Percentiles rank a stretch among this genome's conserved stretches.
phyloP scores from a whole-genome alignment of 1,284 basidiomycete genomes.

The Ustilago tritici region DNA sequence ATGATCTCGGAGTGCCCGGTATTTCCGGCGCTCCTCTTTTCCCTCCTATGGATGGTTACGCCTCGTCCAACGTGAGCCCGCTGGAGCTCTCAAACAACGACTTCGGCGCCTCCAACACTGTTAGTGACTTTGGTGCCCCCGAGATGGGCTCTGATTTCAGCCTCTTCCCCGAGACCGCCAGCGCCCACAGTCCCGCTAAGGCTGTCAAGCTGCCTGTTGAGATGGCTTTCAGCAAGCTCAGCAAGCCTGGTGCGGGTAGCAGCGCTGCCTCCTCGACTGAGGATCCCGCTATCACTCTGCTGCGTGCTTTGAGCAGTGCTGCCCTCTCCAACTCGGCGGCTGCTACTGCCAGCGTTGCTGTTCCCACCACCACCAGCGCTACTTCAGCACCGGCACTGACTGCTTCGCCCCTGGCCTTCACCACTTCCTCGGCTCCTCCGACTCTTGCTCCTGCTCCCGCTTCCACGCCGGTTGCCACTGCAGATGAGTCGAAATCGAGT shows the following conservation, averaged over 20 bases:
- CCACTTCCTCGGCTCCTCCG: constrained; percentile 27
- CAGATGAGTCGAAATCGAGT: constrained; percentile 7
- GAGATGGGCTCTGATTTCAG: constrained; percentile 52
- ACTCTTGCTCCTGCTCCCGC: constrained; percentile 17
- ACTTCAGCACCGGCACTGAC: constrained; percentile 32
- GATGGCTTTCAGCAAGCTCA: constrained; percentile 59
- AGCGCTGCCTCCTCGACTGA: constrained; percentile 16
- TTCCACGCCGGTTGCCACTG: constrained; percentile 1
- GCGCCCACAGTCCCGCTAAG: not conserved
- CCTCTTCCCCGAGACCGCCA: constrained; percentile 50
- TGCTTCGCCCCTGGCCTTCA: constrained; percentile 51
- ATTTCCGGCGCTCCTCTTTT: constrained; percentile 56
- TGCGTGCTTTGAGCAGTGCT: constrained; percentile 53
- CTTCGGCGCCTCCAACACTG: constrained; percentile 30
- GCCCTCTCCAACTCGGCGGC: constrained; percentile 44
- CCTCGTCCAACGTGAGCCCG: constrained; percentile 55
- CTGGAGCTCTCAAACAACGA: constrained; percentile 40
- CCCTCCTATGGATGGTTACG: constrained; percentile 42
- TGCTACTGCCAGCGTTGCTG: constrained; percentile 18
- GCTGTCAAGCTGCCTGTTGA: constrained; percentile 38
- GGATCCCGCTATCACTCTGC: constrained; percentile 50
- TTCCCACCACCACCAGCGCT: constrained; percentile 13
- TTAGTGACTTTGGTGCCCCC: constrained; percentile 49
- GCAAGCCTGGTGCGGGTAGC: constrained; percentile 34
- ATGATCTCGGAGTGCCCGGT: constrained; percentile 55